Conservation (phyloP, 2,329 filamentous ascomycete genomes). For the Sporothrix pallida region DNA sequence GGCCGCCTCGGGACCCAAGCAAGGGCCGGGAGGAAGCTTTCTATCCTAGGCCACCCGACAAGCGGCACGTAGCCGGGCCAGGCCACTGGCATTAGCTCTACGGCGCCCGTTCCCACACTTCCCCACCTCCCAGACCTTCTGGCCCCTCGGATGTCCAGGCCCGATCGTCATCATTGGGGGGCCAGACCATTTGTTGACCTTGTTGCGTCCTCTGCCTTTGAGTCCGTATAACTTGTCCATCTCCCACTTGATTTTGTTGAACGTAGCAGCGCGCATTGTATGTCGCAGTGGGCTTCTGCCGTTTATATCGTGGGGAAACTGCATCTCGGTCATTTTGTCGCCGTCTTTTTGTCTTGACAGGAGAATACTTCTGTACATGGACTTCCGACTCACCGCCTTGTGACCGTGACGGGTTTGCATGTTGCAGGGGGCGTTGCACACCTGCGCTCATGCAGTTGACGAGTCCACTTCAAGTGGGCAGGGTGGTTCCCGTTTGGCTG, state of each 20-base stretch:
- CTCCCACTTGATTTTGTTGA: background rate
- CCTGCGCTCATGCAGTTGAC: conserved; percentile 20
- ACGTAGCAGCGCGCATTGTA: background rate
- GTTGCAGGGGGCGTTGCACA: conserved; percentile 7
- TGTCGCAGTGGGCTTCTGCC: background rate
- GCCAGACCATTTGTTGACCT: background rate
- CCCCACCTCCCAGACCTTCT: conserved; percentile 25
- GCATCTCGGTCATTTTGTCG: background rate
- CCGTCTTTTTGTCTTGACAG: background rate
- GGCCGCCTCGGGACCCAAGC: conserved; percentile 28
- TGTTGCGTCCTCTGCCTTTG: background rate
- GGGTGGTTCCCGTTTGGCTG: conserved; percentile 37
- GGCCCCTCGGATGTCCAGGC: background rate
- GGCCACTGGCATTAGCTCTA: conserved; percentile 12
- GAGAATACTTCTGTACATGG: background rate
- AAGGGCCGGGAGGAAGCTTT: conserved; percentile 33
- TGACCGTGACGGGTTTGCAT: conserved; percentile 28
- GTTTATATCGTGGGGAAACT: background rate
- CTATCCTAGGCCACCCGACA: conserved; percentile 27
- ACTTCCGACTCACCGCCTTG: conserved; percentile 34
- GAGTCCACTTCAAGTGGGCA: conserved; percentile 32
- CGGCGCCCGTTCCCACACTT: conserved; percentile 31
- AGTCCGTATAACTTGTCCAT: background rate
- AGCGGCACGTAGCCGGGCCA: conserved; percentile 35
- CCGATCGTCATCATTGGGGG: background rate